Base-by-base conservation (phyloP, 352 stramenopile species). In the Plasmopara muralis region DNA sequence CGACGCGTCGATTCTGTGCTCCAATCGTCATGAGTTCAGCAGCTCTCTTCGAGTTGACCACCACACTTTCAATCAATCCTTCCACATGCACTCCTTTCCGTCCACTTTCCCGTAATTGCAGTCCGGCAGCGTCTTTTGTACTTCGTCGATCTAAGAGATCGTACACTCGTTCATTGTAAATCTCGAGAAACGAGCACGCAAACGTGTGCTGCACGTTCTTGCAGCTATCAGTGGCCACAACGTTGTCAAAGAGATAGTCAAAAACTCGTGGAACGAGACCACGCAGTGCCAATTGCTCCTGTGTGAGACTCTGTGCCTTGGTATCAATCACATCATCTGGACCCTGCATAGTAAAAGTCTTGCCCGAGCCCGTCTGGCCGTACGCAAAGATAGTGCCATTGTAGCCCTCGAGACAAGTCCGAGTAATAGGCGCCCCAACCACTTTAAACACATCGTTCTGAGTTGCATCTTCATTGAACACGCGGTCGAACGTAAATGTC, bases 91-190 rank as follows among this genome's bases (percentile, higher is more conserved):
- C 81, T 2, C 83, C 83, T 33, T 79, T 86, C 31, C 77, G 72
- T 20, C 77, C 78, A 46, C 72, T 89, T 50, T 93, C 83, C 13
- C 81, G 55, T n/a, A 93, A 49, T 46, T 80, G 75, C 10, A 93
- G 58, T 0, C 81, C 82, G 2, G 67, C 60, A 0, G 70, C 33
- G 40, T 86, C 77, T n/a, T 77, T 78, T 14, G 62, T 49, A 42
- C 74, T 81, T 15, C 70, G 64, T 29, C 62, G 73, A 39, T 95
- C 77, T 15, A 98, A 72, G 20, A 98, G 45, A 70, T 98, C 92
- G 54, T 87, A 97, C 40, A 97, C 91, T 30, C 84, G 76, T 64
- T 97, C 92, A 62, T 97, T 97, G 69, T 98, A 98, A 50, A 98
- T 97, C 67, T 98, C 92, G 41, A 98, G 66, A 60, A 97, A 98